Base-by-base conservation (phyloP, 371 early-diverging fungal genomes). In the Lichtheimia ornata region DNA sequence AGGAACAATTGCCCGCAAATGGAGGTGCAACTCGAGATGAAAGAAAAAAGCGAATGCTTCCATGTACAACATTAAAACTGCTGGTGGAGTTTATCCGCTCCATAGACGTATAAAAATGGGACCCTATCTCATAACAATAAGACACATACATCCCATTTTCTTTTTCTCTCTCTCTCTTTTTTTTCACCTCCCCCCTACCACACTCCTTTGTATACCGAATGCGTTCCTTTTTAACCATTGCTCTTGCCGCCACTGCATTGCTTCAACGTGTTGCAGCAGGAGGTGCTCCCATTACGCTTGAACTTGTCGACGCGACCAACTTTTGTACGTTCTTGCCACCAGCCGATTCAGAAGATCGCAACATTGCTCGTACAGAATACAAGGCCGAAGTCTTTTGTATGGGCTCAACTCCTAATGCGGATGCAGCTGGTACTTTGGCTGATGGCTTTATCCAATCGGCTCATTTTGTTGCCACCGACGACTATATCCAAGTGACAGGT, bases 291-390 rank as follows among this genome's bases (percentile, higher is more conserved):
- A 55, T 30, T 5, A 55, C 56, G 5, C 17, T 55, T 6, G 42
- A 77, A 52, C 56, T 86, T 9, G 64, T 77, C 45, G 74, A 74
- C 50, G 67, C 61, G 3, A 65, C 61, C 41, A 69, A 77, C 59
- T 83, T 78, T 58, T 86, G 86, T 62, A 59, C 76, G 2, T 84
- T 84, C 62, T 64, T 86, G 15, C 86, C 86, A 13, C 84, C 82
- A 27, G 50, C 64, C 15, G 70, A 66, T 14, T 69, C 72, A 14
- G 58, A 47, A 9, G 64, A 77, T 35, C 62, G 80, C 58, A 58
- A 70, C n/a, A 67, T 72, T 50, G 62, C 81, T 14, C 75, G 74
- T 49, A 81, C 77, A 22, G 84, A 84, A 65, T 76, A 73, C 58
- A 59, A 71, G 20, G 85, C 84, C n/a, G 59, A 82, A 17, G 75